Base-by-base conservation (phyloP, 306 rosid genomes). In the Senna tora region DNA sequence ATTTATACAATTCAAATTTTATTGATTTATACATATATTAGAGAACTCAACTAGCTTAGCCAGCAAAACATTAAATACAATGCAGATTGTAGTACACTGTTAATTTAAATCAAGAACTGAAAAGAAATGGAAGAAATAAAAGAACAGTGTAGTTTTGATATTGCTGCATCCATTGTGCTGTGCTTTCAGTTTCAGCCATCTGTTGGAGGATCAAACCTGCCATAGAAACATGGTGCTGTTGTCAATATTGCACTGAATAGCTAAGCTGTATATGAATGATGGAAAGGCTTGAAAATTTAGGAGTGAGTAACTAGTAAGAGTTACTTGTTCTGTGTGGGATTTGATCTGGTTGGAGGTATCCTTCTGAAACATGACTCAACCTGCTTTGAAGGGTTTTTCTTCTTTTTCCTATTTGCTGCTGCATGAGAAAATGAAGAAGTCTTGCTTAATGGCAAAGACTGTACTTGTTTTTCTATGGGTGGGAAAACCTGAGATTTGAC, bases 251-350 rank as follows among this genome's bases (percentile, higher is more conserved):
- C 25, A 54, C n/a, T n/a, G 21, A 13, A 74, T 56, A 67, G 70
- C 83, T 51, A 67, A n/a, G 70, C 83, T 51, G 72, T 72, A 25
- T 43, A 33, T 32, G 57, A 67, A 17, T 32, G 39, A 36, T 9
- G 47, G 78, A 69, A 58, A 64, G 82, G 64, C 69, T 69, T 62
- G 67, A 76, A 79, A 77, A 64, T 49, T 67, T 59, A 67, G 41
- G 6, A 34, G 52, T 17, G 34, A 59, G 7, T 34, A n/a, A n/a
- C n/a, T n/a, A 34, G 39, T 7, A 65, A 69, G 73, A 74, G 72
- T 83, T 86, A 88, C 96, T 82, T 87, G 86, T 90, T 88, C 64
- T 87, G 88, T 41, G 72, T 82, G 57, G 90, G 93, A 76, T 90
- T 90, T 33, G 93, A 77, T 39, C 60, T 68, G 76, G 84, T 85